Evolutionary conservation across 2,329 filamentous ascomycete genomes (phyloP).

Genomic region (Cladosporium colombiae): DNA sequence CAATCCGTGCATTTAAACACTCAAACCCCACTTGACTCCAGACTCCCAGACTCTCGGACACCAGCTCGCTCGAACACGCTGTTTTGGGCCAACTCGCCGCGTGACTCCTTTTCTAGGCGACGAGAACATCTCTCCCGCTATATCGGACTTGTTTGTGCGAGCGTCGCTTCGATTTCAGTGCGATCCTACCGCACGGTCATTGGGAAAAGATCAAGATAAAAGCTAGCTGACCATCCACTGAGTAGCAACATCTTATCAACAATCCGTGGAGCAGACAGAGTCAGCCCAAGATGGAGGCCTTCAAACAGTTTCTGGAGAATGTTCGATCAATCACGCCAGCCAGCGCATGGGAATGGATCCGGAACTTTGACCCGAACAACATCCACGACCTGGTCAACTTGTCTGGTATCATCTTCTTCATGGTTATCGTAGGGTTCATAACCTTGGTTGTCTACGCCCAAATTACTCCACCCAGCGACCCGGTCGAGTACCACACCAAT

Average conservation of each 20-base stretch:
- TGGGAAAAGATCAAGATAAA: background rate
- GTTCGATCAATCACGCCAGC: constrained; percentile 15
- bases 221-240: background rate
- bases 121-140: background rate
- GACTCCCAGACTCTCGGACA: constrained; percentile 14
- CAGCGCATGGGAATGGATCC: constrained; percentile 1
- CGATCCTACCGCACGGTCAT: background rate
- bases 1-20: constrained; percentile 17
- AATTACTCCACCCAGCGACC: constrained; percentile 24
- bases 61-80: constrained; percentile 14
- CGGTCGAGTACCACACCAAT: constrained; percentile 24
- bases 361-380: constrained; percentile 18
- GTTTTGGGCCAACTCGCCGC: constrained; percentile 14
- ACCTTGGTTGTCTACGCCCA: constrained; percentile 31
- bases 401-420: constrained; percentile 29
- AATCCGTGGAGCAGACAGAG: background rate
- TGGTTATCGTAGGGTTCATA: constrained; percentile 30
- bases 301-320: background rate
- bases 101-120: constrained; percentile 1
- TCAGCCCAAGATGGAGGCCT: constrained; percentile 1
- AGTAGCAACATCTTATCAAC: background rate
- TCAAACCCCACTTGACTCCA: constrained; percentile 15
- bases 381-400: constrained; percentile 15
- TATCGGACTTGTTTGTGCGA: background rate
- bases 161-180: background rate